Conservation (phyloP, 345 rosid genomes). For the Noccaea bulbosa region DNA sequence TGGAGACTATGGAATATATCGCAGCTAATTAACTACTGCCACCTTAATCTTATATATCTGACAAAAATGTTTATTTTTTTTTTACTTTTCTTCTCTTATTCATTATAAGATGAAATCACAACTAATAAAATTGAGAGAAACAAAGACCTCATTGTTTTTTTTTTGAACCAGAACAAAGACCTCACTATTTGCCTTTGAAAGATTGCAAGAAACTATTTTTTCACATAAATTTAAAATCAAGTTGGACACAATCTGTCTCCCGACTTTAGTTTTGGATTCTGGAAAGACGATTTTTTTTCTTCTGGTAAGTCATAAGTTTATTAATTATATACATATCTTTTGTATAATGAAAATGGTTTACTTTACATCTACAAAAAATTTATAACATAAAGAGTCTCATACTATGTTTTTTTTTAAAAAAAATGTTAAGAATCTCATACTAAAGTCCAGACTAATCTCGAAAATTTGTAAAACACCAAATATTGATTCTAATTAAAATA, state of each 20-base stretch:
- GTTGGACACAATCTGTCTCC: slow-evolving; percentile 4
- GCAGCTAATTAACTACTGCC: slow-evolving; percentile 40
- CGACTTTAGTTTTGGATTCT: slow-evolving; percentile 13
- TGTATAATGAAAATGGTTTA: neutral
- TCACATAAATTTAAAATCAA: neutral
- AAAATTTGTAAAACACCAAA: too few species aligned
- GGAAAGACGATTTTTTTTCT: neutral
- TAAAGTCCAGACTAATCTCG: too few species aligned
- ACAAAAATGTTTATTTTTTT: neutral
- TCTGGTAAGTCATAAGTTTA: too few species aligned
- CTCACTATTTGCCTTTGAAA: slow-evolving; percentile 7
- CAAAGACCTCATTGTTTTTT: neutral
- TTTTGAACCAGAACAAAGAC: too few species aligned
- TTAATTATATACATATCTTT: neutral
- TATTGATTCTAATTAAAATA: too few species aligned
- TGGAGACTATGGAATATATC: slow-evolving; percentile 34
- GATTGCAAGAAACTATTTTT: slow-evolving; percentile 3
- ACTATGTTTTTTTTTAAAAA: too few species aligned
- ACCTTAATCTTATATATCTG: slow-evolving; percentile 34
- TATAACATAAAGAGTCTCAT: too few species aligned
- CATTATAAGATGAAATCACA: neutral
- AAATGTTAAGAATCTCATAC: too few species aligned
- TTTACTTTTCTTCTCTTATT: neutral
- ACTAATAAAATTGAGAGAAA: slow-evolving; percentile 5
- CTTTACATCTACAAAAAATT: neutral